Evolutionary conservation across 148 eudicot species (phyloP).

Genomic region (Salicornia ramosissima): DNA sequence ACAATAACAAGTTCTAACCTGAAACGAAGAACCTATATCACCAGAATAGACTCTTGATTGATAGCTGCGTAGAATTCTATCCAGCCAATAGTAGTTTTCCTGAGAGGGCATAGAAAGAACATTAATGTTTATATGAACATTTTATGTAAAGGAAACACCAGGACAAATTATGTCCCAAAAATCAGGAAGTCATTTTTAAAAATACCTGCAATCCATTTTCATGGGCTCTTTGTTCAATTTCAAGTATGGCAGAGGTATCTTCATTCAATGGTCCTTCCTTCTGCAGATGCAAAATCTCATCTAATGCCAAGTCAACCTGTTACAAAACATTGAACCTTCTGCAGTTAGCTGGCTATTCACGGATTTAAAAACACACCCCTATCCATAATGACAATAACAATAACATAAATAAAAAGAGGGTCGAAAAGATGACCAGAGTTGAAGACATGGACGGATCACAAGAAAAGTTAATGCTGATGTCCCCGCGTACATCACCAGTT

Average conservation of each 20-base stretch:
- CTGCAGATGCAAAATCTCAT: slow-evolving; percentile 69
- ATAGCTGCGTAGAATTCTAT: slow-evolving; percentile 73
- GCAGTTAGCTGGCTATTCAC: slow-evolving; percentile 1
- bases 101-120: slow-evolving; percentile 18
- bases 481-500: slow-evolving; percentile 74
- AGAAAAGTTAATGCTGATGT: slow-evolving; percentile 69
- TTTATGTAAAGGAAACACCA: not conserved
- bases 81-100: slow-evolving; percentile 87
- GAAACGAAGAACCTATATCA: slow-evolving; percentile 64
- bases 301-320: slow-evolving; percentile 79
- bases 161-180: not conserved
- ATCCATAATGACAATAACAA: not conserved
- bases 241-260: slow-evolving; percentile 71
- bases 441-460: slow-evolving; percentile 80
- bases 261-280: slow-evolving; percentile 76
- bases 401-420: slow-evolving; percentile 3
- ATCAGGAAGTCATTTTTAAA: not conserved
- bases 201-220: slow-evolving; percentile 81
- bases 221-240: slow-evolving; percentile 79
- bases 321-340: slow-evolving; percentile 12
- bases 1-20: slow-evolving; percentile 33
- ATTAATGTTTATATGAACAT: too few species aligned
- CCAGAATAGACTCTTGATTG: slow-evolving; percentile 84
- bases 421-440: slow-evolving; percentile 45
- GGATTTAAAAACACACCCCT: too few species aligned